These are phyloP conservation scores for Cubamyces sp. DNA, from an alignment of 768 basidiomycete genomes.

Conservation along the genomic window DNA sequence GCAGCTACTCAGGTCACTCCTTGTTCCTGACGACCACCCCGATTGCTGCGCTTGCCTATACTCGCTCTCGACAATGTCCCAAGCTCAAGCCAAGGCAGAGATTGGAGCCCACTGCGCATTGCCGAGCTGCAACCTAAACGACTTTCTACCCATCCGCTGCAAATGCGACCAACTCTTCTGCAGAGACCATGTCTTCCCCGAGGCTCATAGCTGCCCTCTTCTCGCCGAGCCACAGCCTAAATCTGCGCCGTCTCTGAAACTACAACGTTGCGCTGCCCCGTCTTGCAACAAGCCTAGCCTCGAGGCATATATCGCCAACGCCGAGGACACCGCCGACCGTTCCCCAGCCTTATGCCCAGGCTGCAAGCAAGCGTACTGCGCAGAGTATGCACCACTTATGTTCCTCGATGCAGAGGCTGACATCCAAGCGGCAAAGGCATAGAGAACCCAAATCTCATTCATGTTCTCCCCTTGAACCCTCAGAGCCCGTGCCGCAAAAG, in stretches of 20 bases:
- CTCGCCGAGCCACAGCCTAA: neutral
- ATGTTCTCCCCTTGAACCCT: slow-evolving; percentile 42
- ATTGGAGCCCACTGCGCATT: slow-evolving; percentile 72
- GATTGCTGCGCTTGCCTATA: neutral
- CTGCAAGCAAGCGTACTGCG: slow-evolving; percentile 67
- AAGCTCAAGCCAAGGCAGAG: slow-evolving; percentile 47
- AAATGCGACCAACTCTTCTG: slow-evolving; percentile 65
- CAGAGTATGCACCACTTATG: slow-evolving; percentile 46
- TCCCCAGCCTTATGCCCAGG: slow-evolving; percentile 48
- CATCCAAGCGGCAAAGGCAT: slow-evolving; percentile 50
- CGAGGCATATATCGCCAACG: slow-evolving; percentile 40
- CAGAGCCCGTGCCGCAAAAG: slow-evolving; percentile 33
- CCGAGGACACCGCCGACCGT: slow-evolving; percentile 31
- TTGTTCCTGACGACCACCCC: neutral
- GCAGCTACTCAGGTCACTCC: no score
- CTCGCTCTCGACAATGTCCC: neutral
- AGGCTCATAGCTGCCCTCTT: slow-evolving; percentile 59
- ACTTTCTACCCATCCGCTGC: slow-evolving; percentile 81
- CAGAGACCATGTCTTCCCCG: slow-evolving; percentile 60
- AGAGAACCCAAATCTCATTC: slow-evolving; percentile 65
- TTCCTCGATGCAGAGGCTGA: neutral
- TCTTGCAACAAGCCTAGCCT: slow-evolving; percentile 62
- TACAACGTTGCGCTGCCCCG: slow-evolving; percentile 53
- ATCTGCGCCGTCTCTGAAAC: slow-evolving; percentile 30
- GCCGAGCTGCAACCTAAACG: slow-evolving; percentile 59